Evolutionary conservation across 352 stramenopile species (phyloP), one percentile per base, ranked within the genome.

Genomic region (Phytophthora nicotianae): DNA sequence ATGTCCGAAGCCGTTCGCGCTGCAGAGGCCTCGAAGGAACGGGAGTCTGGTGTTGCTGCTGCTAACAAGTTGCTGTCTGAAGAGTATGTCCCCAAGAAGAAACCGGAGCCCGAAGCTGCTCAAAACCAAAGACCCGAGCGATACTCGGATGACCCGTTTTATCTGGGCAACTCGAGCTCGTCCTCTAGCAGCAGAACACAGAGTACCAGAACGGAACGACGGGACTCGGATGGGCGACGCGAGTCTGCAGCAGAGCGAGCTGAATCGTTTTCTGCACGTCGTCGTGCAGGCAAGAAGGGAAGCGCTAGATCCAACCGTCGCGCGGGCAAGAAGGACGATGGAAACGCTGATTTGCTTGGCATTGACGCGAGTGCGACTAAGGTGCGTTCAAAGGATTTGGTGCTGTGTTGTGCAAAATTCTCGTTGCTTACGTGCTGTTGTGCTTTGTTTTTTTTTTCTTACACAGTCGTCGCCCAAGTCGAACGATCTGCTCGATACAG

Each of bases 21-120:
- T n/a, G 81, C 80, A 0, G 79, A 95, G 29, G 79, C 74, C 0
- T 89, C 81, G 13, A 81, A 79, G 17, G 86, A 93, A 33, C 73
- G 79, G 17, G 72, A 79, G 9, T 87, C 75, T 7, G 84, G 84
- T 26, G 75, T 89, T 54, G 68, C 77, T 20, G 83, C 84, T 9
- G 86, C 81, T 17, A 93, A 93, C 68, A 88, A 90, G 58, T 77
- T 95, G 63, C 67, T 95, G 20, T 72, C 79, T 7, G 84, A 95
- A 66, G 86, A 93, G 23, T 95, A 91, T 51, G 75, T 90, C 2
- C 68, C 71, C 14, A 83, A 89, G 58, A 86, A 90, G 58, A 76
- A 81, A 29, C 23, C 53, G 0, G 68, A 71, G 41, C 43, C 50
- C 1, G 68, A 78, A 16, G 42, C 53, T 20, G 45, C 52, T 16